Percentiles rank a stretch among this genome's conserved stretches.
Conservation (phyloP, 1,139 yeast species). For the Suhomyces yuchorum region DNA sequence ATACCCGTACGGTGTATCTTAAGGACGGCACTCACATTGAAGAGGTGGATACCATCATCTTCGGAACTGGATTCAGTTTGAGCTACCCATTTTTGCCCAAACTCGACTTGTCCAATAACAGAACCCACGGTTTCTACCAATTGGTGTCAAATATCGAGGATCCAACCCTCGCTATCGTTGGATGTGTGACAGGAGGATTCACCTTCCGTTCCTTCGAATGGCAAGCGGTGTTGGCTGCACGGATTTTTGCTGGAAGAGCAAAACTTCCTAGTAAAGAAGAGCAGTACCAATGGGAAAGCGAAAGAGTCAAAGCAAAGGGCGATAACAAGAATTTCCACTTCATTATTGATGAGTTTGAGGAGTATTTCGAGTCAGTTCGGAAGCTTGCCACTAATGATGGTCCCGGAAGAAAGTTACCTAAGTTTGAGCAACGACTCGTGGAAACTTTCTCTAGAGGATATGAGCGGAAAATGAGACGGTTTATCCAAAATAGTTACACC, state of each 20-base stretch:
- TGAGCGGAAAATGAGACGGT: slow-evolving; percentile 22
- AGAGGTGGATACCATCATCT: slow-evolving; percentile 41
- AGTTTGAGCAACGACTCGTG: slow-evolving; percentile 26
- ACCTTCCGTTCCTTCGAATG: slow-evolving; percentile 53
- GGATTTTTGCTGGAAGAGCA: slow-evolving; percentile 45
- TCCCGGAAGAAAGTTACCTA: slow-evolving; percentile 29
- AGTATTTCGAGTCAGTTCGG: slow-evolving; percentile 26
- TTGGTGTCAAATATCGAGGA: slow-evolving; percentile 50
- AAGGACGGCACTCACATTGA: slow-evolving; percentile 29
- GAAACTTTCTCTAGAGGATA: slow-evolving; percentile 25
- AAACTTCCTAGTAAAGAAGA: slow-evolving; percentile 37
- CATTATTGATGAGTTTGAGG: slow-evolving; percentile 26
- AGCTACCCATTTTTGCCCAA: slow-evolving; percentile 44
- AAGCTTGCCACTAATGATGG: slow-evolving; percentile 27
- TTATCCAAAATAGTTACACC: slow-evolving; percentile 17
- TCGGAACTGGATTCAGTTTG: slow-evolving; percentile 53
- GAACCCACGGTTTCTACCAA: slow-evolving; percentile 40
- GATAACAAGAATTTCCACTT: slow-evolving; percentile 18
- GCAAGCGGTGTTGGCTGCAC: slow-evolving; percentile 46
- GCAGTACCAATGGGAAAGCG: slow-evolving; percentile 34
- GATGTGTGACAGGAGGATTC: slow-evolving; percentile 41
- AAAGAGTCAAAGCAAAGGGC: slow-evolving; percentile 24
- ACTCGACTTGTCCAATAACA: slow-evolving; percentile 31
- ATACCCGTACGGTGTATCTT: slow-evolving; percentile 29
- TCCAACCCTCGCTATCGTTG: slow-evolving; percentile 45